Conservation (phyloP, 1,284 basidiomycete species). For the Ceratobasidium sp. region DNA sequence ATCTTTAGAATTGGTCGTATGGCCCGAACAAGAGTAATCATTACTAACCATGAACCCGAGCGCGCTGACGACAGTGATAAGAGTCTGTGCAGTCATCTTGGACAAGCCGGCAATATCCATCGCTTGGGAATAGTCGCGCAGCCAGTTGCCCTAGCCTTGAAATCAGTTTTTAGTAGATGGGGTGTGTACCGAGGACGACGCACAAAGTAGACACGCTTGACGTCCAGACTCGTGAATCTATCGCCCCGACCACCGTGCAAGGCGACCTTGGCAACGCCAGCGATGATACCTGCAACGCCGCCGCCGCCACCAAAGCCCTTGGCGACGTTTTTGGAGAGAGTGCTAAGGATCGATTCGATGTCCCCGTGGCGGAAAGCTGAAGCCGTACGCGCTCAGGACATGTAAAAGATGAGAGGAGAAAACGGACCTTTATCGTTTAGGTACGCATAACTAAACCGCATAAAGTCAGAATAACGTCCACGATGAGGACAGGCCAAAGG, state of each 20-base stretch:
- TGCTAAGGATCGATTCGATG: slow-evolving; percentile 27
- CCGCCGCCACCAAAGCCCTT: slow-evolving; percentile 57
- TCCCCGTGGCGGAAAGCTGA: slow-evolving; percentile 72
- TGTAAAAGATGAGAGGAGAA: neutral
- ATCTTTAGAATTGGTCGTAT: slow-evolving; percentile 11
- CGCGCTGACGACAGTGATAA: slow-evolving; percentile 77
- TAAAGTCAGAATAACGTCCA: neutral
- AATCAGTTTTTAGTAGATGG: neutral
- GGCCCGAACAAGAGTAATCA: slow-evolving; percentile 41
- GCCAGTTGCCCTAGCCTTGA: slow-evolving; percentile 67
- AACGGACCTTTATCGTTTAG: slow-evolving; percentile 59
- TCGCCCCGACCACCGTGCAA: slow-evolving; percentile 54
- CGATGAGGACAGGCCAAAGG: neutral
- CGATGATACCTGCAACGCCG: slow-evolving; percentile 62
- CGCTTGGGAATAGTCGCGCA: slow-evolving; percentile 69
- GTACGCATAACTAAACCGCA: slow-evolving; percentile 54
- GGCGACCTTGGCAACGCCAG: slow-evolving; percentile 53
- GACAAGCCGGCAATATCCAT: slow-evolving; percentile 76
- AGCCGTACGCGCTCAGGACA: neutral
- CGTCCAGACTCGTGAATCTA: slow-evolving; percentile 69
- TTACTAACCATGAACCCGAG: slow-evolving; percentile 72
- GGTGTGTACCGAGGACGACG: slow-evolving; percentile 48
- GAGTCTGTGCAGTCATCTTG: slow-evolving; percentile 70
- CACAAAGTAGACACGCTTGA: slow-evolving; percentile 74
- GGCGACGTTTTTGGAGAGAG: slow-evolving; percentile 18